Evolutionary conservation across 139 green algal species (phyloP).

Genomic region (Closterium sp.): DNA sequence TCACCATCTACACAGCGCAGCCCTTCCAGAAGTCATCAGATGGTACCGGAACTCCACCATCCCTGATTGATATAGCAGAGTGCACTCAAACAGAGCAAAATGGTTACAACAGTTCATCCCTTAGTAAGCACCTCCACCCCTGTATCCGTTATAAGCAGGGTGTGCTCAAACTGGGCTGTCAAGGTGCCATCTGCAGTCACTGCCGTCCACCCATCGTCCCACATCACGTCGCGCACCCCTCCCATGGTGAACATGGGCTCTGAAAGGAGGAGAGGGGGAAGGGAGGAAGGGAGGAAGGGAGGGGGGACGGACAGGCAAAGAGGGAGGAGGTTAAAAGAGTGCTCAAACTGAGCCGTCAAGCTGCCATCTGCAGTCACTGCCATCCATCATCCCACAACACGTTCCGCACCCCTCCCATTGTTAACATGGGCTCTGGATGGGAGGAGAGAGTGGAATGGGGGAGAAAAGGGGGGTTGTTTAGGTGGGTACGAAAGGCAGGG

Average conservation of each 20-base stretch:
- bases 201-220: constrained; percentile 93
- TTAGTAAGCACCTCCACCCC: constrained; percentile 86
- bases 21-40: too few species aligned
- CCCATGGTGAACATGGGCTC: constrained; percentile 88
- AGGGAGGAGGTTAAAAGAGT: constrained; percentile 67
- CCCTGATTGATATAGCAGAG: neutral
- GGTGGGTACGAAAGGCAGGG: too few species aligned
- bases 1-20: too few species aligned
- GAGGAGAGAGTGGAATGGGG: neutral
- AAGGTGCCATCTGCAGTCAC: constrained; percentile 84
- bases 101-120: neutral
- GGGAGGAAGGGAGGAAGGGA: neutral
- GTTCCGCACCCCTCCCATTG: constrained; percentile 51
- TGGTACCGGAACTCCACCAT: too few species aligned
- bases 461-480: too few species aligned
- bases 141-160: constrained; percentile 84
- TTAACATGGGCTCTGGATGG: constrained; percentile 84
- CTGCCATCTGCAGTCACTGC: constrained; percentile 81
- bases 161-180: constrained; percentile 94
- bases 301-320: too few species aligned
- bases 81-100: neutral
- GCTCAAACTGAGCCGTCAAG: constrained; percentile 88
- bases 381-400: constrained; percentile 90
- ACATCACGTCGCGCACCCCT: constrained; percentile 53
- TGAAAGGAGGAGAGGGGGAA: neutral